Conservation (phyloP, 1,139 yeast species). For the Zhuliangozyma parablackwelliae region DNA sequence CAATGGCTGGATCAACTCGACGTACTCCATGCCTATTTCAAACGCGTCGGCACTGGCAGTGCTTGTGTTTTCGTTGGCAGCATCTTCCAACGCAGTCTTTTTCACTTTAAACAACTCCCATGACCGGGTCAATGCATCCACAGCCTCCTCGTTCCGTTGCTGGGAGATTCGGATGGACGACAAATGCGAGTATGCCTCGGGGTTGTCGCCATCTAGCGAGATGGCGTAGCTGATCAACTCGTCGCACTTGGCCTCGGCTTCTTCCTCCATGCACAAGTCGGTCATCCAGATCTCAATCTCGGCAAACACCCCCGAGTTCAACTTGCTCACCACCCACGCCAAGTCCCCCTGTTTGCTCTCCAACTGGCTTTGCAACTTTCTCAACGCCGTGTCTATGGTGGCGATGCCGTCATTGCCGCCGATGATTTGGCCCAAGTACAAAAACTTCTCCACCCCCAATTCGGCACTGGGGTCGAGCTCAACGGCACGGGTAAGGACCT, state of each 20-base stretch:
- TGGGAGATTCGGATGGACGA: slow-evolving; percentile 92
- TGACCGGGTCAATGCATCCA: slow-evolving; percentile 59
- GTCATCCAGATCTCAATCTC: slow-evolving; percentile 99
- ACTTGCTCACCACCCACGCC: slow-evolving; percentile 45
- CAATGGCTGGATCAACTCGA: slow-evolving; percentile 64
- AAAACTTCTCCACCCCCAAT: slow-evolving; percentile 71
- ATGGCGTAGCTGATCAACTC: slow-evolving; percentile 63
- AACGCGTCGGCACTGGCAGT: slow-evolving; percentile 24
- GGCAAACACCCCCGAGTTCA: slow-evolving; percentile 76
- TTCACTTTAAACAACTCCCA: slow-evolving; percentile 64
- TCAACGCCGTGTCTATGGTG: slow-evolving; percentile 63
- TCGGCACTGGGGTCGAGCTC: slow-evolving; percentile 64
- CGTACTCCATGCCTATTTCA: slow-evolving; percentile 48
- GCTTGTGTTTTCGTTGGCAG: slow-evolving; percentile 22
- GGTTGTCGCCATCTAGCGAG: slow-evolving; percentile 53
- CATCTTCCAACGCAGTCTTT: slow-evolving; percentile 47
- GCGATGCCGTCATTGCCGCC: slow-evolving; percentile 78
- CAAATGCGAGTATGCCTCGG: slow-evolving; percentile 78
- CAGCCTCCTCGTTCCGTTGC: slow-evolving; percentile 70
- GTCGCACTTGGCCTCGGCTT: slow-evolving; percentile 82
- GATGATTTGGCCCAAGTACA: slow-evolving; percentile 84
- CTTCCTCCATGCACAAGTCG: slow-evolving; percentile 89
- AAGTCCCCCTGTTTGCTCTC: slow-evolving; percentile 16
- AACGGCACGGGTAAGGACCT: slow-evolving; percentile 58
- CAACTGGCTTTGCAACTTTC: slow-evolving; percentile 43